These are phyloP conservation scores for Colletotrichum graminicola DNA, from an alignment of 2,329 filamentous ascomycete genomes.

Conservation along the genomic window DNA sequence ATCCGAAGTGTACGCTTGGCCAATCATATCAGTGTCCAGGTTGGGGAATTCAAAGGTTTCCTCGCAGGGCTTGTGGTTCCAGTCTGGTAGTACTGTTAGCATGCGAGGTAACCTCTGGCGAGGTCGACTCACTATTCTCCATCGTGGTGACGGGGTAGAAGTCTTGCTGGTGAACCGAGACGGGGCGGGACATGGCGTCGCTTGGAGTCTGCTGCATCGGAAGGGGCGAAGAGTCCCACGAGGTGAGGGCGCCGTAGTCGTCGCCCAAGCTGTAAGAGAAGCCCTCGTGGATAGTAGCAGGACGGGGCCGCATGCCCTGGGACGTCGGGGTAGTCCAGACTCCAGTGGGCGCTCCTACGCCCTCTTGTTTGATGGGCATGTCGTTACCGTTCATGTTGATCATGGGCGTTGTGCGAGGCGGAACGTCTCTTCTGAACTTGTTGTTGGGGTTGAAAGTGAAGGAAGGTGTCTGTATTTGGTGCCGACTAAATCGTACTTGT, in stretches of 20 bases:
- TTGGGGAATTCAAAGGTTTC: conserved; percentile 67
- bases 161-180: conserved; percentile 68
- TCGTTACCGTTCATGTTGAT: conserved; percentile 66
- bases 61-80: conserved; percentile 69
- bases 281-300: conserved; percentile 71
- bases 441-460: conserved; percentile 63
- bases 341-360: conserved; percentile 58
- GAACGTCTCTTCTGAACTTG: conserved; percentile 61
- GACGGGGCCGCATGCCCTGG: conserved; percentile 64
- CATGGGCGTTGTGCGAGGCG: conserved; percentile 57
- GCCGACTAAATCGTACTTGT: conserved; percentile 60
- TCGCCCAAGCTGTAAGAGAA: conserved; percentile 71
- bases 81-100: conserved; percentile 42
- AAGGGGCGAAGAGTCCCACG: conserved; percentile 69
- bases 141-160: conserved; percentile 65
- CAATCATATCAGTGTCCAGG: conserved; percentile 71
- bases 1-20: conserved; percentile 72
- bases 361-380: conserved; percentile 61
- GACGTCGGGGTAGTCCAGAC: conserved; percentile 69
- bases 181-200: conserved; percentile 65
- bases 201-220: conserved; percentile 64
- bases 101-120: conserved; percentile 9
- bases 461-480: conserved; percentile 62
- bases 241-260: conserved; percentile 63
- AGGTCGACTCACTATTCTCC: conserved; percentile 60